Evolutionary conservation across 2,329 filamentous ascomycete species (phyloP).

Genomic region (Talaromyces marneffei): DNA sequence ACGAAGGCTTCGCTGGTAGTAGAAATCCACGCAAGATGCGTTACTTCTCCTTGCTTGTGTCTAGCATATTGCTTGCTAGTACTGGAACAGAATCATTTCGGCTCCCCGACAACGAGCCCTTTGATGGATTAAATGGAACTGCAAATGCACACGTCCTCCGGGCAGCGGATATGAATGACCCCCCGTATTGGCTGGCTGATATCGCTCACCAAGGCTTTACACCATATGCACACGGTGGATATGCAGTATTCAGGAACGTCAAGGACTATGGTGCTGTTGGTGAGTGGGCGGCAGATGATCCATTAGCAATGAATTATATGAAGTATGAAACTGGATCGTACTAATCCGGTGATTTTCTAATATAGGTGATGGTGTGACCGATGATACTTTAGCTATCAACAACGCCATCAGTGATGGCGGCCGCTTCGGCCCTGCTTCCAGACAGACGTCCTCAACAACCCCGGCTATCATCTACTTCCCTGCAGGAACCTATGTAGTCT

Average conservation of each 20-base stretch:
- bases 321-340: background rate
- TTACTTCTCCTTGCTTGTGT: background rate
- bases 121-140: constrained; percentile 16
- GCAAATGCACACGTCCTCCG: constrained; percentile 1
- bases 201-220: constrained; percentile 26
- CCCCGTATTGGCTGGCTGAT: constrained; percentile 29
- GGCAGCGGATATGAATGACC: constrained; percentile 15
- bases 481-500: constrained; percentile 55
- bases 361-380: constrained; percentile 45
- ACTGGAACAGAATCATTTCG: constrained; percentile 16
- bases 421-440: constrained; percentile 39
- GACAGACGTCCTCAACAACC: constrained; percentile 43
- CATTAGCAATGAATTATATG: background rate
- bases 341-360: background rate
- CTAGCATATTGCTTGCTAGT: constrained; percentile 16
- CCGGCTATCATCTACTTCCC: constrained; percentile 56
- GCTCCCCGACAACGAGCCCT: constrained; percentile 18
- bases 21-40: background rate
- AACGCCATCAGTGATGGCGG: constrained; percentile 41
- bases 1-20: constrained; percentile 1
- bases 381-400: constrained; percentile 54
- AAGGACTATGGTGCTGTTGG: constrained; percentile 29
- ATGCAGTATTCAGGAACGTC: constrained; percentile 16
- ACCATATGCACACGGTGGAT: constrained; percentile 8
- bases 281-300: background rate